A percentile compares a stretch with the other conserved stretches of the same genome.
Evolutionary conservation across 140 eudicot species (phyloP).

Genomic region (Anethum foeniculum): DNA sequence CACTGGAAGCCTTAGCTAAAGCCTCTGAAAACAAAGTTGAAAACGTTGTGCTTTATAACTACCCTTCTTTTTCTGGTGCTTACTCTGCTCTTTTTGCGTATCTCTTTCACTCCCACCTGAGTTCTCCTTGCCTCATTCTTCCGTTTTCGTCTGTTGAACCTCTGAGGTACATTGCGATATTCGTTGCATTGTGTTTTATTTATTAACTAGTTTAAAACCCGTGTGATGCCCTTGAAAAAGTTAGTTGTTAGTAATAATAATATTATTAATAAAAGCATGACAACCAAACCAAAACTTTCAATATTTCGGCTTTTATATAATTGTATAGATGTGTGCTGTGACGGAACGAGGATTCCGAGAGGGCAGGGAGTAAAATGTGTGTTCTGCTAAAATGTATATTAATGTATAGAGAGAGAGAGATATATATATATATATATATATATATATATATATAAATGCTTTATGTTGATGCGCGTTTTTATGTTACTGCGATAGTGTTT

Average conservation of each 20-base stretch:
- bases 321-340: too few relatives aligned
- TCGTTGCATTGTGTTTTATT: background rate
- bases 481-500: background rate
- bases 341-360: background rate
- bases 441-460: background rate
- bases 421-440: too few relatives aligned
- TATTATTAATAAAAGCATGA: too few relatives aligned
- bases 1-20: constrained; percentile 50
- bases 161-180: constrained; percentile 38
- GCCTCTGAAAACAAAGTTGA: constrained; percentile 33
- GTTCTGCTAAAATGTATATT: background rate
- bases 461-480: background rate
- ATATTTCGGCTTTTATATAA: too few relatives aligned
- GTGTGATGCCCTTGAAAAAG: too few relatives aligned
- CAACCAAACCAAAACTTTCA: too few relatives aligned
- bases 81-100: constrained; percentile 73
- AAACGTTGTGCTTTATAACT: constrained; percentile 57
- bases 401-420: background rate
- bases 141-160: constrained; percentile 82
- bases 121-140: constrained; percentile 62
- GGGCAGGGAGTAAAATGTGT: background rate
- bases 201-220: too few relatives aligned
- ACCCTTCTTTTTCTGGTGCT: constrained; percentile 88
- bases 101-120: constrained; percentile 57
- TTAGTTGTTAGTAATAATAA: too few relatives aligned